Percentiles rank a stretch among this genome's conserved stretches.
Conservation (phyloP, 139 green algal genomes). For the Mychonastes homosphaera region DNA sequence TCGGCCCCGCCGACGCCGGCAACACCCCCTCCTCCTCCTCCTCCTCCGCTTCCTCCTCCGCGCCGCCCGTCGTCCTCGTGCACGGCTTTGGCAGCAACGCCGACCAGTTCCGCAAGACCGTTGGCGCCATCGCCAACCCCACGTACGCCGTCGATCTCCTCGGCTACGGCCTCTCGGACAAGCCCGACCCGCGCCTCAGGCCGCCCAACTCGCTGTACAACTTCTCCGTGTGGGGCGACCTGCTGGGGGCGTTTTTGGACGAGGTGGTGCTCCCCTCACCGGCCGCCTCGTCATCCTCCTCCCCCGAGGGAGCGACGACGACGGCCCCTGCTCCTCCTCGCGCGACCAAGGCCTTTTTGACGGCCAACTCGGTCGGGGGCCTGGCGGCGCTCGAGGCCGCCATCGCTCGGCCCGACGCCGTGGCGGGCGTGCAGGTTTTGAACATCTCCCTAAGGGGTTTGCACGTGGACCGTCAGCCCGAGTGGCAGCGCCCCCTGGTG, state of each 20-base stretch:
- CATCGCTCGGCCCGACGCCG: slow-evolving; percentile 31
- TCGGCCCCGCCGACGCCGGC: too few relatives aligned
- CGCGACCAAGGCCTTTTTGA: not conserved
- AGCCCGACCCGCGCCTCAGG: not conserved
- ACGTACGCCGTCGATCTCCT: slow-evolving; percentile 86
- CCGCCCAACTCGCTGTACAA: slow-evolving; percentile 40
- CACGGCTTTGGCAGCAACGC: slow-evolving; percentile 92
- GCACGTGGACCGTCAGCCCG: slow-evolving; percentile 47
- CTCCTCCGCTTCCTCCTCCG: too few relatives aligned
- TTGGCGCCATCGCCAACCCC: slow-evolving; percentile 36
- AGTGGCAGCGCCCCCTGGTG: slow-evolving; percentile 53
- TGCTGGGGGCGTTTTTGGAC: slow-evolving; percentile 70
- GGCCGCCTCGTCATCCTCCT: slow-evolving; percentile 68
- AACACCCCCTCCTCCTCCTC: too few relatives aligned
- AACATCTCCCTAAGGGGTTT: slow-evolving; percentile 76
- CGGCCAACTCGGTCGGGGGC: slow-evolving; percentile 5
- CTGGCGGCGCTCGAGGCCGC: slow-evolving; percentile 32
- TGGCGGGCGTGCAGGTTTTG: slow-evolving; percentile 59
- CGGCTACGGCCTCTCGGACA: slow-evolving; percentile 45
- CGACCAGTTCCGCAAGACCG: slow-evolving; percentile 87
- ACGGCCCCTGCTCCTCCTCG: not conserved
- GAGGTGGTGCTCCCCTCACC: slow-evolving; percentile 56
- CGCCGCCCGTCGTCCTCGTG: slow-evolving; percentile 46
- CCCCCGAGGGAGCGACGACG: not conserved
- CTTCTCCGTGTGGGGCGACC: slow-evolving; percentile 54